phyloP scores from a whole-genome alignment of 164 flowering plant genomes.

The Magnolia officinalis region DNA sequence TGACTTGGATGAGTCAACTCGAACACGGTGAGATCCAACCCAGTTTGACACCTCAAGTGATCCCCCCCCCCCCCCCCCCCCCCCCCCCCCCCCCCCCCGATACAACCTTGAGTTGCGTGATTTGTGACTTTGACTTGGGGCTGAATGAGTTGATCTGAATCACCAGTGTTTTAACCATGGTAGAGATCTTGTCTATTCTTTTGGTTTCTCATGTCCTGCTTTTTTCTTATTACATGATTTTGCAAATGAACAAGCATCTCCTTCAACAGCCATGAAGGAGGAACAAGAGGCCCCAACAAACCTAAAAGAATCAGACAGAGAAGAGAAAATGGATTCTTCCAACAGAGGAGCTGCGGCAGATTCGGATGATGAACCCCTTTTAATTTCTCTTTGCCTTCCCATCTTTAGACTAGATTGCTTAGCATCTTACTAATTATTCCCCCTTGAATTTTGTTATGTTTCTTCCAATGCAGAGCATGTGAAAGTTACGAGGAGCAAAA shows the following conservation, averaged over 20 bases:
- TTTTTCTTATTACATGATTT: constrained; percentile 27
- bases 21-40: neutral
- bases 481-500: constrained; percentile 40
- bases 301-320: neutral
- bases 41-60: neutral
- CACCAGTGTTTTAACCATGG: too few relatives aligned
- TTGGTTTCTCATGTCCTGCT: neutral
- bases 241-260: constrained; percentile 19
- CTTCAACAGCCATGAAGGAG: constrained; percentile 8
- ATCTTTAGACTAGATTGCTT: neutral
- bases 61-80: too few relatives aligned
- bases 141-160: too few relatives aligned
- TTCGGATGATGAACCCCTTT: constrained; percentile 84
- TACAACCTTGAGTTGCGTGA: neutral
- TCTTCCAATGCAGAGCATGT: constrained; percentile 45
- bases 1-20: neutral
- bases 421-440: neutral
- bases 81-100: too few relatives aligned
- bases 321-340: constrained; percentile 20
- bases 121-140: neutral
- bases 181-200: neutral
- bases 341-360: constrained; percentile 27
- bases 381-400: neutral
- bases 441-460: neutral
- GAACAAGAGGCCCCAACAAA: too few relatives aligned